phyloP scores from a whole-genome alignment of 2,329 filamentous ascomycete species.

The Fusarium caatingaense region DNA sequence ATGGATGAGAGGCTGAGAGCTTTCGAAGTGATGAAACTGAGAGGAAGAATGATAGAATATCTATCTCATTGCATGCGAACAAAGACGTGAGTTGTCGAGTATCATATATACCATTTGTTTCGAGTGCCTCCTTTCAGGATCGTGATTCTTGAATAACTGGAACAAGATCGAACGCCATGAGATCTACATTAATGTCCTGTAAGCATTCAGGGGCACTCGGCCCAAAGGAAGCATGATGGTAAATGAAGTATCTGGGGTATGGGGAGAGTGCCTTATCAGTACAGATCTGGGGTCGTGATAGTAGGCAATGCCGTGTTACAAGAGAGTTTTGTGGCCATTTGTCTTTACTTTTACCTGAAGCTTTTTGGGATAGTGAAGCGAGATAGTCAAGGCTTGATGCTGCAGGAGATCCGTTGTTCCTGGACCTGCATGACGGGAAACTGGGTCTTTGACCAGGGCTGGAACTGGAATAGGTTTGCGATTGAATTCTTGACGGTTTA shows the following conservation, averaged over 20 bases:
- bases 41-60: neutral
- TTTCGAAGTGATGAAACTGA: neutral
- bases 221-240: slow-evolving; percentile 10
- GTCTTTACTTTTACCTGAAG: slow-evolving; percentile 38
- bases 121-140: neutral
- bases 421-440: slow-evolving; percentile 15
- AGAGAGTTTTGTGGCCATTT: slow-evolving; percentile 22
- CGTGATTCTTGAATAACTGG: neutral
- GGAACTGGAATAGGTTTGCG: slow-evolving; percentile 2
- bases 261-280: slow-evolving; percentile 39
- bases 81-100: slow-evolving; percentile 1
- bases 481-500: slow-evolving; percentile 1
- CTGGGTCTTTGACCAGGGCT: neutral
- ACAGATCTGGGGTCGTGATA: slow-evolving; percentile 12
- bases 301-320: neutral
- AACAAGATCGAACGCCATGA: neutral
- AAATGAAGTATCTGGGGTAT: slow-evolving; percentile 21
- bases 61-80: neutral
- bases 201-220: slow-evolving; percentile 24
- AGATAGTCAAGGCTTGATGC: slow-evolving; percentile 1
- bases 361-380: slow-evolving; percentile 3
- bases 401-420: slow-evolving; percentile 7
- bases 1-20: neutral
- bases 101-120: neutral
- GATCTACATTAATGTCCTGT: slow-evolving; percentile 18